Conservation (phyloP, 2,329 filamentous ascomycete genomes). For the Colletotrichum sp. region DNA sequence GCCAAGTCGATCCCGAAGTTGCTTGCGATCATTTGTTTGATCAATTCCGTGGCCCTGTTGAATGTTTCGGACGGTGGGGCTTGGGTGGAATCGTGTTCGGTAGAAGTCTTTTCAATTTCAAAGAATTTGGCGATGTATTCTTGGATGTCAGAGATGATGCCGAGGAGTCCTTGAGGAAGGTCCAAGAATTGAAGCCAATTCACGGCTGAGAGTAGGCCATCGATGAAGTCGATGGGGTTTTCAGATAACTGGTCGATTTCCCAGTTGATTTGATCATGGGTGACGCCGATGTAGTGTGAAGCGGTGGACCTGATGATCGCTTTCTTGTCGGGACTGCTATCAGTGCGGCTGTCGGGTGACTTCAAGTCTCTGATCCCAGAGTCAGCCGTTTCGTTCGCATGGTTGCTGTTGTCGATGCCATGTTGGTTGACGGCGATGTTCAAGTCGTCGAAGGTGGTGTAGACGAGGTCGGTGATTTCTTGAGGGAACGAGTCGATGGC, state of each 20-base stretch:
- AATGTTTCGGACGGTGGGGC: neutral
- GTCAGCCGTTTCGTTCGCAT: neutral
- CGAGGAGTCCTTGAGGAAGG: no score
- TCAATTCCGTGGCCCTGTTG: neutral
- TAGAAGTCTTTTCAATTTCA: no score
- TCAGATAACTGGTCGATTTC: no score
- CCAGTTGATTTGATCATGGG: no score
- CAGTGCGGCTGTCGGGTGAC: neutral
- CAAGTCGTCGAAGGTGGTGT: neutral
- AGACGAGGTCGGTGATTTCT: neutral
- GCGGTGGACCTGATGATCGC: neutral
- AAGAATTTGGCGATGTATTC: no score
- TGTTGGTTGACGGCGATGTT: neutral
- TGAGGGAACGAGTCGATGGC: neutral
- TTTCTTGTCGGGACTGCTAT: neutral
- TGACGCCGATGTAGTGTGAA: no score
- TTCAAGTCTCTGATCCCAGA: rapidly evolving
- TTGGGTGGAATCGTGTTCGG: neutral
- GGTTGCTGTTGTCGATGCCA: neutral
- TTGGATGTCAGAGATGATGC: no score
- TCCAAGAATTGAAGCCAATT: no score
- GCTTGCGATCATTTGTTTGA: neutral
- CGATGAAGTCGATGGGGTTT: no score
- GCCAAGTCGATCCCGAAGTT: neutral
- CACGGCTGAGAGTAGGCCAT: no score